Evolutionary conservation across 2,329 filamentous ascomycete species (phyloP).

Genomic region (Fusarium graminum): DNA sequence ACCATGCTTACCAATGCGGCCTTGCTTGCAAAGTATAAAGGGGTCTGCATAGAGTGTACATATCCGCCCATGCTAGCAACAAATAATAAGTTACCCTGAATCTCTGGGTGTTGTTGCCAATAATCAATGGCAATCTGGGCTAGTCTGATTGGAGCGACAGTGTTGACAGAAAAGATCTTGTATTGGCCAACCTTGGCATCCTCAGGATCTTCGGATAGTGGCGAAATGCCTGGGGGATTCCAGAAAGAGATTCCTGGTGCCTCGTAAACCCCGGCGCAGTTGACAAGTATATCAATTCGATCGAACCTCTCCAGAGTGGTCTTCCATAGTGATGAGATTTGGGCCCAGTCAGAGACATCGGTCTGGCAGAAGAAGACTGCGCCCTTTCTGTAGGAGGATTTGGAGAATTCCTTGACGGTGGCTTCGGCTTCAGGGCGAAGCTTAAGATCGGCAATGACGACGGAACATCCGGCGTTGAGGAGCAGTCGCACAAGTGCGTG

Average conservation of each 20-base stretch:
- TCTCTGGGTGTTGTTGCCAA: constrained; percentile 45
- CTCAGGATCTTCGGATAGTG: constrained; percentile 34
- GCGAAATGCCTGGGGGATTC: constrained; percentile 44
- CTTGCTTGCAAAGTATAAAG: constrained; percentile 39
- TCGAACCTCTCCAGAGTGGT: constrained; percentile 62
- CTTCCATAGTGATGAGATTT: constrained; percentile 47
- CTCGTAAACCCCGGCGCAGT: constrained; percentile 68
- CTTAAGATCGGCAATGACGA: constrained; percentile 9
- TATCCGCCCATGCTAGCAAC: constrained; percentile 50
- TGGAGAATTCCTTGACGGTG: not conserved
- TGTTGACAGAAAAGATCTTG: constrained; percentile 47
- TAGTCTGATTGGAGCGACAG: constrained; percentile 46
- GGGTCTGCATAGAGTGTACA: constrained; percentile 48
- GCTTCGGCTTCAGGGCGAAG: constrained; percentile 32
- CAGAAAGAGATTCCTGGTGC: constrained; percentile 48
- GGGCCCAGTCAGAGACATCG: constrained; percentile 46
- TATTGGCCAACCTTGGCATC: constrained; percentile 44
- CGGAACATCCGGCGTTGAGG: constrained; percentile 12
- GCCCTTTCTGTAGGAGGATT: not conserved
- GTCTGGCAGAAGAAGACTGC: constrained; percentile 44
- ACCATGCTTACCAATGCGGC: constrained; percentile 33
- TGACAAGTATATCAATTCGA: constrained; percentile 70
- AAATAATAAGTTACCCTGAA: constrained; percentile 45
- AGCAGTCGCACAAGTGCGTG: constrained; percentile 8
- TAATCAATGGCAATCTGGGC: constrained; percentile 50